Conservation (phyloP, 2,329 filamentous ascomycete species). For the Hypoxylon sp. region DNA sequence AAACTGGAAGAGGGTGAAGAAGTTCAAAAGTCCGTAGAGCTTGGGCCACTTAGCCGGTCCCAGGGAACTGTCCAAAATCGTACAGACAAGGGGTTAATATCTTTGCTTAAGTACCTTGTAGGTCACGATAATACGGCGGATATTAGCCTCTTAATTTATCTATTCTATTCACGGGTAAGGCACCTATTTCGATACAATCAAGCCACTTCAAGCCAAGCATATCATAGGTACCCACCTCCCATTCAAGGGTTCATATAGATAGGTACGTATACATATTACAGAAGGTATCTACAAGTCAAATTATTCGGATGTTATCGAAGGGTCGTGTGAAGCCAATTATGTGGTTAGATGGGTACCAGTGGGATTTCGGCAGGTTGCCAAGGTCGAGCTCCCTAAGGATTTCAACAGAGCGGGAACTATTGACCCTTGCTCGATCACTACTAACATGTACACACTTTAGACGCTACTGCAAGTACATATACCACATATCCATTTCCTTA, state of each 20-base stretch:
- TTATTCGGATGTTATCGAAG: background rate
- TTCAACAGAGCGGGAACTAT: slow-evolving; percentile 35
- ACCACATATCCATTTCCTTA: slow-evolving; percentile 11
- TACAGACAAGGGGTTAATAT: background rate
- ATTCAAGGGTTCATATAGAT: background rate
- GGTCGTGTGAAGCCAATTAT: slow-evolving; percentile 7
- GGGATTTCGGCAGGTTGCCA: slow-evolving; percentile 29
- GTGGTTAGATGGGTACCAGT: slow-evolving; percentile 24
- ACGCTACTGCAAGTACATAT: slow-evolving; percentile 2
- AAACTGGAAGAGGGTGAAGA: background rate
- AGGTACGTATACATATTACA: background rate
- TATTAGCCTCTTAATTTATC: background rate
- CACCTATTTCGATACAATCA: background rate
- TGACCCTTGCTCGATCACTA: slow-evolving; percentile 26
- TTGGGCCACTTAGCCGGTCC: slow-evolving; percentile 11
- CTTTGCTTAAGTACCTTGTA: slow-evolving; percentile 9
- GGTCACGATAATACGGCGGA: slow-evolving; percentile 1
- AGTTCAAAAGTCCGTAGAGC: slow-evolving; percentile 6
- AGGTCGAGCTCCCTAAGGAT: slow-evolving; percentile 35
- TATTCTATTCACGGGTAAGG: background rate
- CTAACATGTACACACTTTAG: slow-evolving; percentile 4
- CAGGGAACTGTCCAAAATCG: background rate
- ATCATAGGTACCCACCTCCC: background rate
- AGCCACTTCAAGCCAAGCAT: background rate
- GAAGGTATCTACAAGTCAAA: background rate